Base-by-base conservation (phyloP, 306 rosid species). In the Geum urbanum region DNA sequence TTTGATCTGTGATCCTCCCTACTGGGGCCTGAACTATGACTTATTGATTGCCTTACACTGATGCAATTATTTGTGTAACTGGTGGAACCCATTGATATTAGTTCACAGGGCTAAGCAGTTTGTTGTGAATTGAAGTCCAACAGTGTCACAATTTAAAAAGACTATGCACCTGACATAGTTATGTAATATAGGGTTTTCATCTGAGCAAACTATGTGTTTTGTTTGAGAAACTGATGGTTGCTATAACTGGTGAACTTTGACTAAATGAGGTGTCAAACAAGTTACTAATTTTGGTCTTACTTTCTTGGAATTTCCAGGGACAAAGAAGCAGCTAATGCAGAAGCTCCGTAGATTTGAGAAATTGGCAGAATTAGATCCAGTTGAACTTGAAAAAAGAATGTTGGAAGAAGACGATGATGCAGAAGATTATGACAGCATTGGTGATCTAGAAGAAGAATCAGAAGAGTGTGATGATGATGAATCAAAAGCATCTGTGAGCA, bases 271-370 rank as follows among this genome's bases (percentile, higher is more conserved):
- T 55, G 18, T 51, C 7, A 63, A 44, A 49, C 59, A 62, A 44
- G 49, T 53, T 39, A 43, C 48, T 37, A 41, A n/a, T 5, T 43
- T 48, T 16, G 47, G 70, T 75, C 37, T 10, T 67, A 5, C 73
- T 18, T 49, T 52, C 63, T 16, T 70, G 47, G 70, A 58, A 41
- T 82, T 81, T 75, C 32, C 86, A 95, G 99, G 90, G 77, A 85
- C 96, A 18, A 89, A 89, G 87, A 86, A 79, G 63, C 88, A 87
- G 63, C 83, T 95, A 59, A 51, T 91, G 55, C 82, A 84, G 69
- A 84, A 91, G 82, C 99, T 91, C 57, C 61, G 90, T 1, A 80
- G 99, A 75, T 95, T 95, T 37, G 99, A 91, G 88, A 86, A 81
- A 73, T 81, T 95, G 62, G 97, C 99, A 0, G 91, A 81, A 61